phyloP scores from a whole-genome alignment of 345 rosid species.

The Garcia nutans region DNA sequence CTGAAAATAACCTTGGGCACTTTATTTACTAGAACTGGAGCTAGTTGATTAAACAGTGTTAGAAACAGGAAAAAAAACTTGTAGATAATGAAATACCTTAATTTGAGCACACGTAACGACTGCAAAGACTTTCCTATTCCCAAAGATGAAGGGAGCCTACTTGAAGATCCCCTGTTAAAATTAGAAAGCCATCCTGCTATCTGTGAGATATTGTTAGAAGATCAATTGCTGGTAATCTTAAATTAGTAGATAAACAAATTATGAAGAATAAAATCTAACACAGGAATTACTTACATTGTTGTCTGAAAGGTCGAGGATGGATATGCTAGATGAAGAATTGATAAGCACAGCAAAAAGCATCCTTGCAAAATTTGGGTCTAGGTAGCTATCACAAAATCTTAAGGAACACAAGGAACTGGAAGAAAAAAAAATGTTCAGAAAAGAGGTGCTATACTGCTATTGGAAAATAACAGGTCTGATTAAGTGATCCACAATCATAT shows the following conservation, averaged over 20 bases:
- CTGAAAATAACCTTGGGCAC: neutral
- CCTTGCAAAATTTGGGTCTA: slow-evolving; percentile 46
- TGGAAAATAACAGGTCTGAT: neutral
- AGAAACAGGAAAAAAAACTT: neutral
- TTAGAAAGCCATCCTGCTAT: slow-evolving; percentile 81
- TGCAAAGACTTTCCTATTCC: slow-evolving; percentile 49
- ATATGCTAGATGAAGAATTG: slow-evolving; percentile 51
- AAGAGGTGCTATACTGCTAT: slow-evolving; percentile 1
- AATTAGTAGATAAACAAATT: neutral
- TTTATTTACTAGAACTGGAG: neutral
- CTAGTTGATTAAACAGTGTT: neutral
- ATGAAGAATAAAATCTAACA: neutral
- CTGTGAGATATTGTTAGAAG: slow-evolving; percentile 30
- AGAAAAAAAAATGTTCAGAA: slow-evolving; percentile 15
- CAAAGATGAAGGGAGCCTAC: slow-evolving; percentile 23
- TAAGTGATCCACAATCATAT: neutral
- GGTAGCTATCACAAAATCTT: slow-evolving; percentile 50
- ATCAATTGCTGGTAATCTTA: neutral
- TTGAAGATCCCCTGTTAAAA: slow-evolving; percentile 44
- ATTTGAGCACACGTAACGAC: slow-evolving; percentile 57
- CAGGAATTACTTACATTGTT: slow-evolving; percentile 55
- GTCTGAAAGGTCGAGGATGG: slow-evolving; percentile 77
- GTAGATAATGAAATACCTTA: slow-evolving; percentile 48
- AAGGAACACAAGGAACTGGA: slow-evolving; percentile 67
- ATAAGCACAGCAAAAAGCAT: slow-evolving; percentile 54